A percentile compares a stretch with the other conserved stretches of the same genome.
Evolutionary conservation across 2,329 filamentous ascomycete species (phyloP).

Genomic region (Phaeosphaeriaceae sp.): DNA sequence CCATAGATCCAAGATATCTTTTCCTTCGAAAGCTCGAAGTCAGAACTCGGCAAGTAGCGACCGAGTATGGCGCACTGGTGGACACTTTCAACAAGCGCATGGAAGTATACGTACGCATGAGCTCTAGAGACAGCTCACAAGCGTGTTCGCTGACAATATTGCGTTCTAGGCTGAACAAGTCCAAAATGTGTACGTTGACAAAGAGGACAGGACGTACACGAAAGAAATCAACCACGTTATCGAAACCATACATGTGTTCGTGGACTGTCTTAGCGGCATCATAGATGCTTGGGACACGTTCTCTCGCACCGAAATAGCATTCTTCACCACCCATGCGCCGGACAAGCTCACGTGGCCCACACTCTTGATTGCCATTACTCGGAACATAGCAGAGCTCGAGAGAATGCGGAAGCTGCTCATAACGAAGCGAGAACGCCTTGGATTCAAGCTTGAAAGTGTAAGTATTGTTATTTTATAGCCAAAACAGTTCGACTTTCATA

Average conservation of each 20-base stretch:
- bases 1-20: conserved; percentile 25
- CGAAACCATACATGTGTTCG: conserved; percentile 23
- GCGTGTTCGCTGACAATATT: no score
- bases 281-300: conserved; percentile 23
- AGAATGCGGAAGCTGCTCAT: conserved; percentile 15
- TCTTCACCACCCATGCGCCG: conserved; percentile 16
- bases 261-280: conserved; percentile 15
- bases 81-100: conserved; percentile 24
- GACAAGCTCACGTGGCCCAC: conserved; percentile 16
- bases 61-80: conserved; percentile 21
- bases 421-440: conserved; percentile 16
- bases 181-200: conserved; percentile 12
- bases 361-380: conserved; percentile 16
- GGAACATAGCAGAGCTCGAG: conserved; percentile 17
- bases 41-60: conserved; percentile 14
- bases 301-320: conserved; percentile 9
- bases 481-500: no score
- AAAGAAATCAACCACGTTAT: conserved; percentile 22
- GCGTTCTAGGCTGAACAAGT: not conserved
- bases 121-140: no score
- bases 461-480: not conserved
- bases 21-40: conserved; percentile 17
- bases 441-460: conserved; percentile 19
- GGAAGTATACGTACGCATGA: conserved; percentile 31
- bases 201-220: conserved; percentile 14